Conservation (phyloP, 2,329 filamentous ascomycete genomes). For the Calonectria naviculata region DNA sequence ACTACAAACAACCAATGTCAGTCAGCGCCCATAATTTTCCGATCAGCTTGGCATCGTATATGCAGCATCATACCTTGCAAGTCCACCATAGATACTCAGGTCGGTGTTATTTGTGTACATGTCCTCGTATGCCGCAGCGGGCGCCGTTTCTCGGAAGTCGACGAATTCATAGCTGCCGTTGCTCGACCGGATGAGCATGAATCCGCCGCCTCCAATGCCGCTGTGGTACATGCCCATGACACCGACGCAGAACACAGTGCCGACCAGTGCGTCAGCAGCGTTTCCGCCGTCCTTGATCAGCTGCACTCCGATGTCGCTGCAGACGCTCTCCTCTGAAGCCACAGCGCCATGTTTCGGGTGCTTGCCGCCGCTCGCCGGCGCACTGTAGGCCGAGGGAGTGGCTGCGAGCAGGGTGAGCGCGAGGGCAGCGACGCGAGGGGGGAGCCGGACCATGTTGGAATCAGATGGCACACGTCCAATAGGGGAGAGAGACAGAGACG, state of each 20-base stretch:
- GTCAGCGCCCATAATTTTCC: accelerated
- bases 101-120: constrained; percentile 81
- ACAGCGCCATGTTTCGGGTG: constrained; percentile 62
- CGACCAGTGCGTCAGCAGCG: constrained; percentile 74
- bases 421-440: neutral
- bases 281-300: constrained; percentile 71
- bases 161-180: constrained; percentile 78
- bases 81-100: constrained; percentile 74
- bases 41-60: accelerated
- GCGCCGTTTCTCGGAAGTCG: constrained; percentile 88
- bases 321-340: constrained; percentile 69
- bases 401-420: neutral
- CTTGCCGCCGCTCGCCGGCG: neutral
- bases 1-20: constrained; percentile 41
- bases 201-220: constrained; percentile 83
- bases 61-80: constrained; percentile 71
- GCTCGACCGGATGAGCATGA: constrained; percentile 77
- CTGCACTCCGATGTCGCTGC: constrained; percentile 68
- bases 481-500: neutral
- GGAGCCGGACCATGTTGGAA: neutral
- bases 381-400: neutral
- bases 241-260: constrained; percentile 73
- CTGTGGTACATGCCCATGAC: constrained; percentile 68
- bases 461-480: neutral
- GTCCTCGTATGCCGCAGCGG: constrained; percentile 79